These are phyloP conservation scores for Suillus subalutaceus DNA, from an alignment of 768 basidiomycete species.

Conservation along the genomic window DNA sequence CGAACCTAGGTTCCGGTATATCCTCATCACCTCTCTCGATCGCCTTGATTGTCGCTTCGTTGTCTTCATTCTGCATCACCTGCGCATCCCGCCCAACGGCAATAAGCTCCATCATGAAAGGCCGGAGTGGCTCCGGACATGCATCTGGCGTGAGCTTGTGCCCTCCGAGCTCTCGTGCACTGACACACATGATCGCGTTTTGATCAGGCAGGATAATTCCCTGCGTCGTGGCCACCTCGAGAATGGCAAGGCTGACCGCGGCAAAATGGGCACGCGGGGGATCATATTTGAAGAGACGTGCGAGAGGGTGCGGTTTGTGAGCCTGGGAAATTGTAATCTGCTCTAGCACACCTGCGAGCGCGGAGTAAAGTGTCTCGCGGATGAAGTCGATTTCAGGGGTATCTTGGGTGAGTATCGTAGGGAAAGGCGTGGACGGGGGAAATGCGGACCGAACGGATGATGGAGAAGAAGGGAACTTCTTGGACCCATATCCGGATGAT, in stretches of 20 bases:
- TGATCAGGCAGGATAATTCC: conserved; percentile 45
- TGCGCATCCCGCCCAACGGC: conserved; percentile 54
- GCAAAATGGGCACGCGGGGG: conserved; percentile 80
- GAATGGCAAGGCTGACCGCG: conserved; percentile 70
- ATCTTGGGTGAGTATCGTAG: conserved; percentile 44
- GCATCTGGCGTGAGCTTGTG: conserved; percentile 54
- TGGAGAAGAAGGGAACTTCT: conserved; percentile 22
- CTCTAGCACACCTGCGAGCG: conserved; percentile 71
- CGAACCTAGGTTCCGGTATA: conserved; percentile 50
- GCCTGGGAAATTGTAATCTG: conserved; percentile 27
- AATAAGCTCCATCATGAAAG: conserved; percentile 70
- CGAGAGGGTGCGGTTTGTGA: conserved; percentile 44
- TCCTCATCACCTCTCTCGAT: conserved; percentile 35
- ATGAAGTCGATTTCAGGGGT: conserved; percentile 72
- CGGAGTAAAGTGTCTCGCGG: conserved; percentile 85
- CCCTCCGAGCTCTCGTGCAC: conserved; percentile 49
- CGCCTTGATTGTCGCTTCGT: conserved; percentile 48
- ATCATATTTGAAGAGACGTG: conserved; percentile 58
- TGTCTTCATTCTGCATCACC: conserved; percentile 58
- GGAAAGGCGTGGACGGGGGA: conserved; percentile 44
- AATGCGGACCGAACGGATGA: conserved; percentile 31
- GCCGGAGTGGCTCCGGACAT: conserved; percentile 64
- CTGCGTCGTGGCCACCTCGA: conserved; percentile 62
- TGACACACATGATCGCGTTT: conserved; percentile 22
- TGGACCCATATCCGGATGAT: conserved; percentile 18